phyloP scores from a whole-genome alignment of 106 monocot species.

The Dioscorea alata region DNA sequence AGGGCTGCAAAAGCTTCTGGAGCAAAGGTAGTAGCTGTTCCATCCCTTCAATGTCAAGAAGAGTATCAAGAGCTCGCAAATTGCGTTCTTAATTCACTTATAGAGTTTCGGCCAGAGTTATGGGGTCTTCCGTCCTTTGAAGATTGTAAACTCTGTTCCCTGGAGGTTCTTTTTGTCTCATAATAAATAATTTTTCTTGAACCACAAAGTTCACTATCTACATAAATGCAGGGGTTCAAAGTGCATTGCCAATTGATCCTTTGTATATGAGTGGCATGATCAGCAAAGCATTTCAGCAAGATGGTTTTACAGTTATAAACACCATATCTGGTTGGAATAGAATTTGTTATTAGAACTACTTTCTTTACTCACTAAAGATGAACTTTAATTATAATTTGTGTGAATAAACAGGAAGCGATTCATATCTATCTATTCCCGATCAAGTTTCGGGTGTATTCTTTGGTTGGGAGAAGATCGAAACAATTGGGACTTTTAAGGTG shows the following conservation, averaged over 20 bases:
- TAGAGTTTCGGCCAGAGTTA: constrained; percentile 59
- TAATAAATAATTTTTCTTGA: neutral
- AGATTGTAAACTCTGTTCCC: constrained; percentile 35
- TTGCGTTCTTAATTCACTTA: constrained; percentile 40
- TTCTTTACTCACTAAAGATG: too few species aligned
- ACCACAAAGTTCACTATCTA: neutral
- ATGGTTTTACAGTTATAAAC: constrained; percentile 6
- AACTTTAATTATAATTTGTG: neutral
- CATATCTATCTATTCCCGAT: constrained; percentile 35
- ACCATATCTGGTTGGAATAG: constrained; percentile 14
- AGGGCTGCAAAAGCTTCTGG: constrained; percentile 68
- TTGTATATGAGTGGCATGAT: constrained; percentile 19
- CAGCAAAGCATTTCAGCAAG: constrained; percentile 4
- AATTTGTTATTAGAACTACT: neutral
- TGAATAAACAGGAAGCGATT: constrained; percentile 25
- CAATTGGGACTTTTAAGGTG: constrained; percentile 30
- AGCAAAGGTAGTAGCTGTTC: constrained; percentile 62
- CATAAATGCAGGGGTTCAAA: constrained; percentile 40
- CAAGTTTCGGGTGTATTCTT: constrained; percentile 57
- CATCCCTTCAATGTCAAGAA: constrained; percentile 46
- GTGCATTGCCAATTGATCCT: constrained; percentile 54
- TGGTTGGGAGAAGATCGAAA: constrained; percentile 53
- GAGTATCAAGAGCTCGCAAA: constrained; percentile 41
- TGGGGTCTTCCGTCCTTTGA: constrained; percentile 71
- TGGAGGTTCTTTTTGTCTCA: too few species aligned